Percentiles rank a stretch among this genome's conserved stretches.
Conservation (phyloP, 371 early-diverging fungal genomes). For the Syncephalastrum racemosum region DNA sequence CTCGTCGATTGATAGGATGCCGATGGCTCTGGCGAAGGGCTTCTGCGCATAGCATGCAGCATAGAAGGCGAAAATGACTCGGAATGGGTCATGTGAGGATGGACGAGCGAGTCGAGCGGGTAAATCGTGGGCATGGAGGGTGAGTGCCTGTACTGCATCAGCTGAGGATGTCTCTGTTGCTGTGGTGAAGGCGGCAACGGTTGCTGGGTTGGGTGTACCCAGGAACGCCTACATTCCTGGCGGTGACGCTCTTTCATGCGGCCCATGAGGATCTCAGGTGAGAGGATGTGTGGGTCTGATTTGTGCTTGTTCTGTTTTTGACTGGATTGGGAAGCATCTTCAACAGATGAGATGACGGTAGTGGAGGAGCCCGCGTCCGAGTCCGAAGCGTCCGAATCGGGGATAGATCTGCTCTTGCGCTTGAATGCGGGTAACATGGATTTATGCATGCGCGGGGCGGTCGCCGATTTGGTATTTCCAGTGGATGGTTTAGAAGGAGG, state of each 20-base stretch:
- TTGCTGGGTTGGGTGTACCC: neutral
- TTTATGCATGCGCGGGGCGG: too few relatives aligned
- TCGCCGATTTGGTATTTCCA: neutral
- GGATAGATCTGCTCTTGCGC: slow-evolving; percentile 2
- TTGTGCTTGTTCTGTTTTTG: neutral
- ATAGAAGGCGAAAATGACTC: too few relatives aligned
- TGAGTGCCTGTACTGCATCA: too few relatives aligned
- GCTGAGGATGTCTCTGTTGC: too few relatives aligned
- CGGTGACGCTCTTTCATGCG: slow-evolving; percentile 28
- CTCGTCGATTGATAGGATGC: too few relatives aligned
- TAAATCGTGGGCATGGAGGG: too few relatives aligned
- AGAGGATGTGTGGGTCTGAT: too few relatives aligned
- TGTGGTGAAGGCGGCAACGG: too few relatives aligned
- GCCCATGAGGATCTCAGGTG: slow-evolving; percentile 11
- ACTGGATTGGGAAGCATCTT: neutral
- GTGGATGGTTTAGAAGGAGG: neutral
- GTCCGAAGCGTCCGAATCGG: slow-evolving; percentile 19
- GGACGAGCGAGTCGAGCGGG: too few relatives aligned
- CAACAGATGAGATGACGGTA: neutral
- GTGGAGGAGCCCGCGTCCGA: slow-evolving; percentile 6
- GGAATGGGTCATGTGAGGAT: too few relatives aligned
- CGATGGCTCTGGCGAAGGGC: too few relatives aligned
- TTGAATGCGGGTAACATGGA: slow-evolving; percentile 5
- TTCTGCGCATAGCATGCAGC: too few relatives aligned
- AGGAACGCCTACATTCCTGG: slow-evolving; percentile 22